Conservation (phyloP, 176 grass and related monocot species). For the Chrysopogon serrulatus region DNA sequence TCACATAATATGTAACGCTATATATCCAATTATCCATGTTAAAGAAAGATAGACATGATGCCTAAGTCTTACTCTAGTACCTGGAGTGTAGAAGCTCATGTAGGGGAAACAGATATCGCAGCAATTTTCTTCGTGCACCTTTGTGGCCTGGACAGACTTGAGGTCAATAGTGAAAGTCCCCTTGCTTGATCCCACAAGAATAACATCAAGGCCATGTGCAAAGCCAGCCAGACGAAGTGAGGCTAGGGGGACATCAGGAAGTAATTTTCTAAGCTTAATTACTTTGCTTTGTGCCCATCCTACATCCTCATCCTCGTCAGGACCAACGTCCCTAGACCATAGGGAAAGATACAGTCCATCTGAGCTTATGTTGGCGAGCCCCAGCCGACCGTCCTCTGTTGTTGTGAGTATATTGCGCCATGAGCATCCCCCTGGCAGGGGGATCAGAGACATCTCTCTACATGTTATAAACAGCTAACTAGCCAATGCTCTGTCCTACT, state of each 20-base stretch:
- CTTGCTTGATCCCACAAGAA: neutral
- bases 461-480: no score
- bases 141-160: neutral
- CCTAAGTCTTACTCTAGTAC: neutral
- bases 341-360: neutral
- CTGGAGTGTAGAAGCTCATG: conserved; percentile 8
- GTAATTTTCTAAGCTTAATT: neutral
- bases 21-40: no score
- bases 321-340: neutral
- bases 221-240: neutral
- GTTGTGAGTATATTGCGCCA: neutral
- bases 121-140: neutral
- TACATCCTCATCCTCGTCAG: neutral
- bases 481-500: no score
- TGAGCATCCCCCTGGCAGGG: accelerated
- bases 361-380: neutral
- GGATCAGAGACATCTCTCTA: neutral
- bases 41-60: neutral
- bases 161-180: neutral
- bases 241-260: neutral
- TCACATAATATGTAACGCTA: neutral
- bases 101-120: neutral
- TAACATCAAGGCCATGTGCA: neutral
- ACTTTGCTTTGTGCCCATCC: neutral
- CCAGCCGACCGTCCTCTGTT: neutral